phyloP scores from a whole-genome alignment of 2,329 filamentous ascomycete species.

The Fusarium pseudoanthophilum region DNA sequence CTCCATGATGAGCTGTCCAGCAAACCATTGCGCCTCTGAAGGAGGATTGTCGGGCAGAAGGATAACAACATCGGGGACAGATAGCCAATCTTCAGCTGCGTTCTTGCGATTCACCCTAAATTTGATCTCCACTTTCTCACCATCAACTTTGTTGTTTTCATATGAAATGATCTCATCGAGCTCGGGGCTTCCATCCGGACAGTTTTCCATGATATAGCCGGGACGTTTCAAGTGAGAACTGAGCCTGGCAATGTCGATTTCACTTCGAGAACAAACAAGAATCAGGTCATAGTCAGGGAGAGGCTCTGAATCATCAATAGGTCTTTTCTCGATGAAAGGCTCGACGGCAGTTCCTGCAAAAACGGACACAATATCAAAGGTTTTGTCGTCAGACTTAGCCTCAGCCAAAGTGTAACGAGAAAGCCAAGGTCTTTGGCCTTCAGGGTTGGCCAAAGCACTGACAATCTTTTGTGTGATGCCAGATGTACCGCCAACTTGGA shows the following conservation, averaged over 20 bases:
- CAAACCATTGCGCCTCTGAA: constrained; percentile 11
- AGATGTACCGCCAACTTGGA: constrained; percentile 51
- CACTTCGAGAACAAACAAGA: constrained; percentile 35
- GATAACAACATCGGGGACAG: constrained; percentile 18
- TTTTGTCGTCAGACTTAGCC: neutral
- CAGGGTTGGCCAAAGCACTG: constrained; percentile 39
- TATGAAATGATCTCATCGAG: neutral
- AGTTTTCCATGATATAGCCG: constrained; percentile 45
- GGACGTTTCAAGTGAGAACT: constrained; percentile 42
- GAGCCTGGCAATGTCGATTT: constrained; percentile 27
- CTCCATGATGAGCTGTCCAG: constrained; percentile 11
- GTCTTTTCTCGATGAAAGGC: constrained; percentile 46
- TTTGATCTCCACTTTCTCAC: neutral
- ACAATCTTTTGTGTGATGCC: constrained; percentile 41
- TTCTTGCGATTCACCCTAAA: constrained; percentile 5
- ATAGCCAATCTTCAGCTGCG: neutral
- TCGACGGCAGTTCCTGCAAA: constrained; percentile 30
- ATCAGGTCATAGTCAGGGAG: constrained; percentile 50
- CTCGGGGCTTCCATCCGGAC: neutral
- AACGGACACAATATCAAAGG: constrained; percentile 1
- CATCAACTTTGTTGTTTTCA: neutral
- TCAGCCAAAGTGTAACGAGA: constrained; percentile 49
- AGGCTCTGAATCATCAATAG: constrained; percentile 33
- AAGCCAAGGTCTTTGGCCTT: constrained; percentile 47
- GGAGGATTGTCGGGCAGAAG: constrained; percentile 31